Evolutionary conservation across 2,329 filamentous ascomycete genomes (phyloP).

Genomic region (Colletotrichum viniferum): DNA sequence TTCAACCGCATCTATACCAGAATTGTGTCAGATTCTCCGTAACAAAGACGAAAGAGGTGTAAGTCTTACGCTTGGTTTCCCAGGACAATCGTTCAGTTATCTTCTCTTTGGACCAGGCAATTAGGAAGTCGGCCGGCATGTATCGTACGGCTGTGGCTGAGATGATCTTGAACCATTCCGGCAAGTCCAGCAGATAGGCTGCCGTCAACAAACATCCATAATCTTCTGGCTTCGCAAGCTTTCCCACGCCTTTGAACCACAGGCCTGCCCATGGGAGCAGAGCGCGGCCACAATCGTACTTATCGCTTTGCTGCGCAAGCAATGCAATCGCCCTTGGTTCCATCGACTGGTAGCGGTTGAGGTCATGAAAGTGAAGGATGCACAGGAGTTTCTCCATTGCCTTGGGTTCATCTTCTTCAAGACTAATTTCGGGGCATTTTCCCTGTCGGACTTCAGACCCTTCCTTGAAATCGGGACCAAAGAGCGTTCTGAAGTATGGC

Average conservation of each 20-base stretch:
- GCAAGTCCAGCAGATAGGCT: not conserved
- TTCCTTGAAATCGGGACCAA: not conserved
- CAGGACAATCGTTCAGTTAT: not conserved
- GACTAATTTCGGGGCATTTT: not conserved
- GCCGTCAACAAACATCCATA: not conserved
- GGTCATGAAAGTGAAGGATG: not conserved
- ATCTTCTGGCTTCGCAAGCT: not conserved
- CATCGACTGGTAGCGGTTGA: accelerated
- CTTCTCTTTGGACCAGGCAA: not conserved
- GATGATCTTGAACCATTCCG: not conserved
- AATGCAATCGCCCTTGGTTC: not conserved
- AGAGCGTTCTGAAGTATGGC: not conserved
- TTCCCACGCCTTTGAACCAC: not conserved
- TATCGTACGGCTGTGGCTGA: not conserved
- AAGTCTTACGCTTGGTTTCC: not conserved
- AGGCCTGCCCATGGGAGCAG: not conserved
- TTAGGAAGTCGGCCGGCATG: not conserved
- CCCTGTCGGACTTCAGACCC: not conserved
- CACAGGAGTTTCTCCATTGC: not conserved
- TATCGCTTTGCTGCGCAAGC: not conserved
- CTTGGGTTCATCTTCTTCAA: not conserved
- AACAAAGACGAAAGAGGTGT: not conserved
- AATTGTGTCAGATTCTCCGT: too few relatives aligned
- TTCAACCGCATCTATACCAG: too few relatives aligned
- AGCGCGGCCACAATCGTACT: not conserved